Base-by-base conservation (phyloP, 208 protist genomes). In the Leishmania mexicana region DNA sequence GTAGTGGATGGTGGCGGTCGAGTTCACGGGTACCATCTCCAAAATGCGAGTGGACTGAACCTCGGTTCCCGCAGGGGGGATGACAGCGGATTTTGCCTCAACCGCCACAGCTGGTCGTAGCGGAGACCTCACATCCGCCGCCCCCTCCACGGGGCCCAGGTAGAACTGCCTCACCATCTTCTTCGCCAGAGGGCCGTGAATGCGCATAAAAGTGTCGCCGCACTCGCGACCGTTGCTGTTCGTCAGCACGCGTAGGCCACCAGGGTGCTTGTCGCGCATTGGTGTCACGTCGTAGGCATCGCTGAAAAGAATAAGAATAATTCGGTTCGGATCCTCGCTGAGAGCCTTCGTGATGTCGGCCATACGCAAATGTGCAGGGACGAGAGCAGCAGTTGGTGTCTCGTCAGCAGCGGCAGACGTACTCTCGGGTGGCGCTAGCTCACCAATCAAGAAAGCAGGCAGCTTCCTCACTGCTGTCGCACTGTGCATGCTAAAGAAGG, bases 151-250 rank as follows among this genome's bases (percentile, higher is more conserved):
- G 13, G 75, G 83, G 3, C 90, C 93, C 51, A 96, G 70, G 65
- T 84, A 88, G 78, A 88, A 94, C 28, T 85, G 49, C 70, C 82
- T 67, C 11, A 88, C 80, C 80, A 80, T 81, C 60, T 80, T 71
- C 76, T 86, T 89, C 2, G 90, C 89, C 2, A 71, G 84, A 17
- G 68, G 62, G 47, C 94, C 88, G 80, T 97, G 94, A 62, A 97
- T 93, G 5, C 92, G 89, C 79, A 91, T 89, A 76, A 97, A 97
- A 8, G 78, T 54, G 3, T 91, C 87, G 5, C 93, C 93, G 54
- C 88, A 91, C 74, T 96, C 93, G 73, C 87, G 87, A 24, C 90
- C 93, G 57, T 87, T 89, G 85, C 88, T 70, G 72, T 86, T 87
- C 81, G 79, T 65, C 78, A 93, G 60, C 21, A 89, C 78, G 15